phyloP scores from a whole-genome alignment of 129 eudicot species.

The Heracleum sosnowskyi region DNA sequence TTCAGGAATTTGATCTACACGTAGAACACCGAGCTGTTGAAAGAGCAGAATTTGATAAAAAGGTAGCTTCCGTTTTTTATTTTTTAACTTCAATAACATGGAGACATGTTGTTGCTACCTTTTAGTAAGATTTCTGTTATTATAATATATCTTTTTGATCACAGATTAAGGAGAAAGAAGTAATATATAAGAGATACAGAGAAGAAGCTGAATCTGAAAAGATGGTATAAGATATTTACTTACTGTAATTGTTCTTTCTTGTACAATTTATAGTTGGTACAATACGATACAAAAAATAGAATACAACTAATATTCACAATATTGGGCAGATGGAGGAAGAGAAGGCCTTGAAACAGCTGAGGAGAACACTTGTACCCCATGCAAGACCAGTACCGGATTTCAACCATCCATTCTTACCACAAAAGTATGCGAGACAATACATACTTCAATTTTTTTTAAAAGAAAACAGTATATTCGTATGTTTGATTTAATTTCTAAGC shows the following conservation, averaged over 20 bases:
- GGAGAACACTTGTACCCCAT: slow-evolving; percentile 90
- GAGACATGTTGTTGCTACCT: not conserved
- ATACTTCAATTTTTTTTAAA: not conserved
- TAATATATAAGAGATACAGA: slow-evolving; percentile 78
- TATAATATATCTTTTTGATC: not conserved
- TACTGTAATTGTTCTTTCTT: not conserved
- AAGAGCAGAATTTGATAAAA: slow-evolving; percentile 84
- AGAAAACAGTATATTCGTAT: not conserved
- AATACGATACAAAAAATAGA: not conserved
- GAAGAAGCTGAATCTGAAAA: slow-evolving; percentile 84
- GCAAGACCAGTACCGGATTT: slow-evolving; percentile 91
- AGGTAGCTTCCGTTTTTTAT: slow-evolving; percentile 16
- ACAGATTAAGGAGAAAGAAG: slow-evolving; percentile 76
- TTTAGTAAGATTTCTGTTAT: not conserved
- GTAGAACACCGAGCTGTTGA: slow-evolving; percentile 74
- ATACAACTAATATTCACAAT: not conserved
- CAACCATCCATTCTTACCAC: slow-evolving; percentile 70
- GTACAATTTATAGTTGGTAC: not conserved
- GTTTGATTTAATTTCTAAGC: not conserved
- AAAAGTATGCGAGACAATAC: slow-evolving; percentile 36
- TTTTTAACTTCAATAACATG: not conserved
- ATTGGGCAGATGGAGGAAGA: slow-evolving; percentile 77
- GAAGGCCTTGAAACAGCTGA: slow-evolving; percentile 79
- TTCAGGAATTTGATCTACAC: slow-evolving; percentile 73
- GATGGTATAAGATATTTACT: slow-evolving; percentile 34